These are phyloP conservation scores for Marasmius sp. DNA, from an alignment of 1,284 basidiomycete genomes.

Conservation along the genomic window DNA sequence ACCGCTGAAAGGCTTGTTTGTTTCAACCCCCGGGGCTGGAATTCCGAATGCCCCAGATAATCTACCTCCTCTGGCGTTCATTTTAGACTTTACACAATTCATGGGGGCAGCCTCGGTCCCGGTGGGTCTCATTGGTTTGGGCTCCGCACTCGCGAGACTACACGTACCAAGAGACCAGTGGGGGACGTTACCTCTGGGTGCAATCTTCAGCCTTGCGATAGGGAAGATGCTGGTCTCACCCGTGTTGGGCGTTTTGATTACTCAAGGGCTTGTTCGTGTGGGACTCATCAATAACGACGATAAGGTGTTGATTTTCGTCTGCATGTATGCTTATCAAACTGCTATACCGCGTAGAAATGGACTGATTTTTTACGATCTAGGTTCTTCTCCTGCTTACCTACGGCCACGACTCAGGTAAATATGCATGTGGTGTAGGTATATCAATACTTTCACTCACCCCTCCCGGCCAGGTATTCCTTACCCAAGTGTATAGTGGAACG, in stretches of 20 bases:
- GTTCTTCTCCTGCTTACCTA: conserved; percentile 65
- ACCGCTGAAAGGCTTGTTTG: conserved; percentile 72
- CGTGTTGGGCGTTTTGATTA: conserved; percentile 66
- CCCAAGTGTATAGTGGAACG: conserved; percentile 66
- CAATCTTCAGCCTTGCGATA: conserved; percentile 61
- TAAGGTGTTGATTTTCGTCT: conserved; percentile 67
- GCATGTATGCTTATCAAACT: conserved; percentile 51
- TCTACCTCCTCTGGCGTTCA: conserved; percentile 68
- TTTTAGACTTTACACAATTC: conserved; percentile 66
- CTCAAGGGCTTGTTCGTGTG: conserved; percentile 46
- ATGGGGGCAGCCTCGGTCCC: conserved; percentile 75
- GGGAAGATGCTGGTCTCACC: conserved; percentile 70
- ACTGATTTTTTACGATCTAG: conserved; percentile 28
- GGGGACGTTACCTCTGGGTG: conserved; percentile 61
- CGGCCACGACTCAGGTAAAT: conserved; percentile 56
- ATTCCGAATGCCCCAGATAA: conserved; percentile 73
- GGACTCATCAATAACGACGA: conserved; percentile 55
- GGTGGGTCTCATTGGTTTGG: conserved; percentile 70
- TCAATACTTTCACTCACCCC: neutral
- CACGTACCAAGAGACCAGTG: conserved; percentile 51
- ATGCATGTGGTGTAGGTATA: neutral
- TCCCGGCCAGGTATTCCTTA: conserved; percentile 50
- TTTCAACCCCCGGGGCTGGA: conserved; percentile 45
- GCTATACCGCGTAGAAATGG: neutral
- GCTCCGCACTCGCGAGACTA: conserved; percentile 71